These are phyloP conservation scores for Penicillium pulvis DNA, from an alignment of 495 filamentous ascomycete genomes.

Conservation along the genomic window DNA sequence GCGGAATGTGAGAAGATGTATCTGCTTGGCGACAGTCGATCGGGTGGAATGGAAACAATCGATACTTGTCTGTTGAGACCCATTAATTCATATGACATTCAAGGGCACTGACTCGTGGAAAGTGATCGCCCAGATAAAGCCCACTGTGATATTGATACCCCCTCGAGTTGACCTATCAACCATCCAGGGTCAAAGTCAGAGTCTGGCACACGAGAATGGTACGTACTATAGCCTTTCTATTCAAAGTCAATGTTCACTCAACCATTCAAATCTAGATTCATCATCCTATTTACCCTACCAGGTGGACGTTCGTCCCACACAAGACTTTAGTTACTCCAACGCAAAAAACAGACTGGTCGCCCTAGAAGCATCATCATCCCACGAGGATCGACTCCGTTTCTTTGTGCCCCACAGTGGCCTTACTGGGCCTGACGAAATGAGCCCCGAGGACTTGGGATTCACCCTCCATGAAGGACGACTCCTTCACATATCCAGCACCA, in stretches of 20 bases:
- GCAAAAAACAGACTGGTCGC: conserved; percentile 70
- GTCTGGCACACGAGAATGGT: conserved; percentile 31
- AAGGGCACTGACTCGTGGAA: conserved; percentile 18
- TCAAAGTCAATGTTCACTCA: neutral
- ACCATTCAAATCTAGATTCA: conserved; percentile 26
- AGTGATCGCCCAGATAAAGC: conserved; percentile 76
- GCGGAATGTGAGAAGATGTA: conserved; percentile 73
- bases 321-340: conserved; percentile 76
- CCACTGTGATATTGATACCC: conserved; percentile 77
- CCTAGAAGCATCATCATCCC: conserved; percentile 42
- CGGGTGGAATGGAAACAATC: conserved; percentile 69
- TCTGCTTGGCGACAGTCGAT: conserved; percentile 77
- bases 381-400: conserved; percentile 46
- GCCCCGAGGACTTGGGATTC: conserved; percentile 50
- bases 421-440: conserved; percentile 44
- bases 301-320: conserved; percentile 68
- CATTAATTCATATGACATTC: neutral
- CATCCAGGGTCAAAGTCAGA: conserved; percentile 25
- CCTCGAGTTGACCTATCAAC: conserved; percentile 63
- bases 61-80: conserved; percentile 56
- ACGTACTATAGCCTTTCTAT: neutral
- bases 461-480: conserved; percentile 63
- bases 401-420: conserved; percentile 60
- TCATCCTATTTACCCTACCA: conserved; percentile 62
- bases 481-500: conserved; percentile 67